A percentile compares a stretch with the other conserved stretches of the same genome.
phyloP scores from a whole-genome alignment of 306 rosid species.

The Rosa chinensis region DNA sequence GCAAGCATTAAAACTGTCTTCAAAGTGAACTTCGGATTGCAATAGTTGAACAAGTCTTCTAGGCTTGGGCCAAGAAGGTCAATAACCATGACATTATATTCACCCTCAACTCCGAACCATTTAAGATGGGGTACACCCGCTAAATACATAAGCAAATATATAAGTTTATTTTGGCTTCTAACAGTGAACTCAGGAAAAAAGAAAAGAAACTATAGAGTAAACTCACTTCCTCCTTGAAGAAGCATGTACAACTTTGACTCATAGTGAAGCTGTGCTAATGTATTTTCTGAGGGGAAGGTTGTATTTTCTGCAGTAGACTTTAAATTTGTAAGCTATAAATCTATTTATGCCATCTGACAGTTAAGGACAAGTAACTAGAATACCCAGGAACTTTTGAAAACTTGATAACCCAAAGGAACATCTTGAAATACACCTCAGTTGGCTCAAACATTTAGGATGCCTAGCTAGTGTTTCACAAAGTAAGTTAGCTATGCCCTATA shows the following conservation, averaged over 20 bases:
- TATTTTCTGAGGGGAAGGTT: no score
- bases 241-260: slow-evolving; percentile 95
- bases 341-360: no score
- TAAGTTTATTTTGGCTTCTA: neutral
- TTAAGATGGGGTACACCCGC: slow-evolving; percentile 96
- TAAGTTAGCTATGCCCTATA: no score
- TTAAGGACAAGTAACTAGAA: no score
- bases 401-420: no score
- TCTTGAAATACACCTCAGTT: no score
- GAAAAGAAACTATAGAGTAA: slow-evolving; percentile 1
- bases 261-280: slow-evolving; percentile 76
- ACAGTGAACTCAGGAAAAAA: slow-evolving; percentile 4
- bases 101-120: slow-evolving; percentile 99
- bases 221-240: slow-evolving; percentile 99
- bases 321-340: no score
- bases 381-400: no score
- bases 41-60: slow-evolving; percentile 92
- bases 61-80: slow-evolving; percentile 99
- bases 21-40: slow-evolving; percentile 77
- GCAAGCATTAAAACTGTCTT: slow-evolving; percentile 98
- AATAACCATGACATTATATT: slow-evolving; percentile 91
- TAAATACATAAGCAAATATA: slow-evolving; percentile 31
- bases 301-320: no score
- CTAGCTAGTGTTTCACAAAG: no score
- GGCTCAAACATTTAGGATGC: no score